Percentiles rank a stretch among this genome's conserved stretches.
Conservation (phyloP, 2,329 filamentous ascomycete genomes). For the Penicillium sclerotigenum region DNA sequence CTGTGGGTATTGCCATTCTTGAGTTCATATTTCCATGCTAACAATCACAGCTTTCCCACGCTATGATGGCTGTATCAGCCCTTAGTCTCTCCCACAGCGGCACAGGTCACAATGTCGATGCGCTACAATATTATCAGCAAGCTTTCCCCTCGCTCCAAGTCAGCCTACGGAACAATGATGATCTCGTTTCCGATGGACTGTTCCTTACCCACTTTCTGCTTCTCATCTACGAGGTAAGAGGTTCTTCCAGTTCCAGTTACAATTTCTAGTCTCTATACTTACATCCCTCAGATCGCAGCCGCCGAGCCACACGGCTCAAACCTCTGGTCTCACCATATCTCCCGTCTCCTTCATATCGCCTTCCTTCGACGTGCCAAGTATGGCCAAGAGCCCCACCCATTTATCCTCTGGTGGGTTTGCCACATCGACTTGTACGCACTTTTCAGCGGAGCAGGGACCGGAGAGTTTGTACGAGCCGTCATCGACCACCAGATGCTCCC, state of each 20-base stretch:
- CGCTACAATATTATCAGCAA: constrained; percentile 55
- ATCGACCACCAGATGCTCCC: constrained; percentile 50
- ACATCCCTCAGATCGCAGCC: constrained; percentile 41
- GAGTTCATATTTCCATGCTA: not conserved
- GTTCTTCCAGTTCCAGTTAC: not conserved
- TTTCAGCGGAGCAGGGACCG: constrained; percentile 51
- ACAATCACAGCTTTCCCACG: constrained; percentile 50
- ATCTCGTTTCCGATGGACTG: constrained; percentile 56
- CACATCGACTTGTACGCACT: constrained; percentile 56
- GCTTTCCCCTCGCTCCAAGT: constrained; percentile 50
- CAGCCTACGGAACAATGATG: constrained; percentile 45
- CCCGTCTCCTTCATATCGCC: constrained; percentile 51
- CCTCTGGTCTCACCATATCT: constrained; percentile 55
- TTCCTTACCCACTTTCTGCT: constrained; percentile 58
- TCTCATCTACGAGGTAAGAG: constrained; percentile 54
- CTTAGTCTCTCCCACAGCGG: constrained; percentile 51
- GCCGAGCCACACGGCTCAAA: constrained; percentile 47
- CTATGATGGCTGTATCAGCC: constrained; percentile 58
- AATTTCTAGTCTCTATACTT: constrained; percentile 12
- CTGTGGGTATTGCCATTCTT: constrained; percentile 41
- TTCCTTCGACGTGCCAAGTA: constrained; percentile 48
- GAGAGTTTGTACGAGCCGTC: constrained; percentile 50
- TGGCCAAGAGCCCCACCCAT: constrained; percentile 47
- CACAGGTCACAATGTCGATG: constrained; percentile 47
- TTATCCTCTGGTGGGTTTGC: constrained; percentile 54